A percentile compares a stretch with the other conserved stretches of the same genome.
Evolutionary conservation across 2,329 filamentous ascomycete species (phyloP).

Genomic region (Nemania diffusa): DNA sequence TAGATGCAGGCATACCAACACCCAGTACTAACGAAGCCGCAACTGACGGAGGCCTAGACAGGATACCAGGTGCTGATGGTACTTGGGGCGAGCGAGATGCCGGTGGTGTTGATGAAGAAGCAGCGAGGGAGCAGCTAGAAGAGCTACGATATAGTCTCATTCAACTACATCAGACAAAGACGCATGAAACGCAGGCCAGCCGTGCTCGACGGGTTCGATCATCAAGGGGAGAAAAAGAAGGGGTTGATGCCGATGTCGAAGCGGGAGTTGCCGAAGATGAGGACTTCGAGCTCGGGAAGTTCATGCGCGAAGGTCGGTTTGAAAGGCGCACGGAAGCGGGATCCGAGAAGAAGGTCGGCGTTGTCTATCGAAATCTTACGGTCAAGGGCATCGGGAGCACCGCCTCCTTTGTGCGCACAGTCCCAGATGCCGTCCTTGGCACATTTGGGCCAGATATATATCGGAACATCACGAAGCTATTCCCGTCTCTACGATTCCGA

Average conservation of each 20-base stretch:
- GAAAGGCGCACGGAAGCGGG: slow-evolving; percentile 74
- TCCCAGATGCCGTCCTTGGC: slow-evolving; percentile 78
- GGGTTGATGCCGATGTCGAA: slow-evolving; percentile 44
- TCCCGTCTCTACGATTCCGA: slow-evolving; percentile 49
- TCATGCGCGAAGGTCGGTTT: slow-evolving; percentile 79
- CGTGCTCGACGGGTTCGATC: slow-evolving; percentile 28
- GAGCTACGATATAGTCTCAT: slow-evolving; percentile 50
- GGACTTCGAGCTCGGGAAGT: slow-evolving; percentile 74
- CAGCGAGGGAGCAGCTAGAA: slow-evolving; percentile 52
- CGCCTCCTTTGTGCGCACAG: slow-evolving; percentile 74
- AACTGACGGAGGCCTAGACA: slow-evolving; percentile 9
- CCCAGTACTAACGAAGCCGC: slow-evolving; percentile 18
- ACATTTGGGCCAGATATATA: slow-evolving; percentile 86
- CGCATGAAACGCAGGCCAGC: slow-evolving; percentile 50
- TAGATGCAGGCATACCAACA: slow-evolving; percentile 32
- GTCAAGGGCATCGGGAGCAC: slow-evolving; percentile 77
- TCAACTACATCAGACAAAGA: slow-evolving; percentile 51
- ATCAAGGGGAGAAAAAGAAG: slow-evolving; percentile 29
- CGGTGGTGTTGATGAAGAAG: slow-evolving; percentile 49
- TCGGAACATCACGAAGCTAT: slow-evolving; percentile 60
- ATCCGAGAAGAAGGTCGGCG: slow-evolving; percentile 80
- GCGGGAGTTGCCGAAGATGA: slow-evolving; percentile 60
- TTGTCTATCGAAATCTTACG: slow-evolving; percentile 79
- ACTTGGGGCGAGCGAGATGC: slow-evolving; percentile 54
- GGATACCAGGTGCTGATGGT: slow-evolving; percentile 38